Evolutionary conservation across 306 rosid genomes (phyloP).

Genomic region (Ormosia semicastrata): DNA sequence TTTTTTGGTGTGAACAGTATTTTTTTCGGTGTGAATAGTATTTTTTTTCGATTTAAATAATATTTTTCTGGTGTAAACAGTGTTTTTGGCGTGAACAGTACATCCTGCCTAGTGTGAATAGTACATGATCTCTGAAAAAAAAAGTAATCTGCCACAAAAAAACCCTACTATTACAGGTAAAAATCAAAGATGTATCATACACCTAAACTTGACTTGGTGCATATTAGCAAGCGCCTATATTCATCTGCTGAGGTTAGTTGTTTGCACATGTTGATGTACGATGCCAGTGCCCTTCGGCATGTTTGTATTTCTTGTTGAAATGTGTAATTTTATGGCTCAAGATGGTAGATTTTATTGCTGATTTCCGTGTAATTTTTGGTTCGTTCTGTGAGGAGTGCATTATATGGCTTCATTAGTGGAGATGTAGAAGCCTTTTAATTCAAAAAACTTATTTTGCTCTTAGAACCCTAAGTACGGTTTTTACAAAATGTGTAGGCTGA

Average conservation of each 20-base stretch:
- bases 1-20: too few relatives aligned
- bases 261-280: neutral
- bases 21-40: too few relatives aligned
- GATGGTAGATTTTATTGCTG: neutral
- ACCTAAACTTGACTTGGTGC: too few relatives aligned
- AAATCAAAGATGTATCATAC: too few relatives aligned
- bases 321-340: neutral
- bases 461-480: slow-evolving; percentile 2
- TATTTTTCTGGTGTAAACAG: too few relatives aligned
- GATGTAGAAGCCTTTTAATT: neutral
- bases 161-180: too few relatives aligned
- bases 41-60: too few relatives aligned
- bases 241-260: neutral
- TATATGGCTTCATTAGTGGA: neutral
- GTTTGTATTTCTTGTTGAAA: neutral
- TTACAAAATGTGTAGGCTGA: neutral
- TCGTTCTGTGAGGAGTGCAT: neutral
- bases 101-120: too few relatives aligned
- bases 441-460: neutral
- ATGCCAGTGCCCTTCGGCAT: neutral
- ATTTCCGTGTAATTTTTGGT: neutral
- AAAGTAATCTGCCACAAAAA: too few relatives aligned
- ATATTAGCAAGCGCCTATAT: too few relatives aligned
- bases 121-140: too few relatives aligned
- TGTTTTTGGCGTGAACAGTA: too few relatives aligned